Base-by-base conservation (phyloP, 1,284 basidiomycete genomes). In the Earliella scabrosa region DNA sequence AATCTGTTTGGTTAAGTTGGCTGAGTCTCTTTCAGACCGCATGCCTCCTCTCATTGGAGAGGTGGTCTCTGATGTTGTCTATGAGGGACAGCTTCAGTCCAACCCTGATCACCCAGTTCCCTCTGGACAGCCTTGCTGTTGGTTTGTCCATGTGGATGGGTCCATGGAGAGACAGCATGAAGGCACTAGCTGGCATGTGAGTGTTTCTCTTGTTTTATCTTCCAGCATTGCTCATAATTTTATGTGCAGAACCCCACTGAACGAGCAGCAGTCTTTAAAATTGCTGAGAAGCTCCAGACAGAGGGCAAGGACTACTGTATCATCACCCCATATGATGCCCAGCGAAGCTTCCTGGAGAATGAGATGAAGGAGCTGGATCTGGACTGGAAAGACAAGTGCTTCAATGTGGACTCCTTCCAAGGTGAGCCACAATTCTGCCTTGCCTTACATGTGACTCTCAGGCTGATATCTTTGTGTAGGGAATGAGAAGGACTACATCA, bases 41-140 rank as follows among this genome's bases (percentile, higher is more conserved):
- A 90, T 92, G 88, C 90, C 90, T 53, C 79, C 82, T 39, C 81
- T 88, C 59, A 85, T 91, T 75, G 89, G 89, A n/a, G 60, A 77
- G 6, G 85, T 89, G 50, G 87, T 92, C 45, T 91, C 88, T 24
- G 64, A 78, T 44, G 73, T 75, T 55, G 76, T 92, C 4, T 92
- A 92, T 74, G 72, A 85, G 23, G 65, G 71, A 1, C 68, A 72
- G 41, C 73, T 83, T 11, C 64, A 63, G 39, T 80, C 78, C 2
- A 64, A 69, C 47, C 66, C 69, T 11, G 34, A 61, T 2, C 79
- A 82, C 60, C 32, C 49, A 2, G 65, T 76, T 32, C 57, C 55
- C 13, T 53, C 59, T 34, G 50, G 62, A 4, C 50, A 50, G 8
- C 59, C 58, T 20, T 77, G 74, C 43, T 69, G 79, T 31, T 69